These are phyloP conservation scores for Alternaria infectoria DNA, from an alignment of 2,329 filamentous ascomycete species.

Conservation along the genomic window DNA sequence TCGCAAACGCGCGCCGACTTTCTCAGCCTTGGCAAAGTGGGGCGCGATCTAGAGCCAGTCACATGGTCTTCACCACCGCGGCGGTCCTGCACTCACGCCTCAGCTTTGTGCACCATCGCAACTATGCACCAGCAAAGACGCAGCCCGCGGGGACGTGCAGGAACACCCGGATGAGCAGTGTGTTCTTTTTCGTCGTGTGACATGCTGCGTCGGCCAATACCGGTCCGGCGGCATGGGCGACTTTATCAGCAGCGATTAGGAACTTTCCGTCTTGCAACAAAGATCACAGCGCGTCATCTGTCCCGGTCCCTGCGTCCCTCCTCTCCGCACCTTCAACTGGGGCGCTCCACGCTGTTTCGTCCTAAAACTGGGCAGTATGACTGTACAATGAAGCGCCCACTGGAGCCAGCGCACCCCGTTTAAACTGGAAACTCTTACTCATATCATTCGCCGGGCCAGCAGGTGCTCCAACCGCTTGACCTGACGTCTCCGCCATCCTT, in stretches of 20 bases:
- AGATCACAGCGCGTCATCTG: constrained; percentile 38
- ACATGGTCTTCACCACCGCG: constrained; percentile 12
- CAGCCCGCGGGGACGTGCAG: constrained; percentile 4
- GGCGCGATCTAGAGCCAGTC: constrained; percentile 14
- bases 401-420: constrained; percentile 44
- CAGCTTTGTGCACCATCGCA: constrained; percentile 8
- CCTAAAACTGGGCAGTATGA: constrained; percentile 22
- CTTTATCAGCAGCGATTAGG: constrained; percentile 38
- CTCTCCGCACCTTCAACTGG: constrained; percentile 27
- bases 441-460: constrained; percentile 38
- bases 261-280: constrained; percentile 30
- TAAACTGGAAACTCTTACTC: constrained; percentile 36
- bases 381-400: constrained; percentile 28
- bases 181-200: constrained; percentile 32
- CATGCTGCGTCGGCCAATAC: constrained; percentile 19
- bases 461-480: constrained; percentile 41
- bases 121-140: neutral
- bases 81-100: constrained; percentile 9
- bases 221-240: constrained; percentile 24
- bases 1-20: constrained; percentile 16
- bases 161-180: neutral
- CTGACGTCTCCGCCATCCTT: constrained; percentile 30
- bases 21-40: constrained; percentile 29
- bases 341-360: constrained; percentile 28
- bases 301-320: constrained; percentile 21